Evolutionary conservation across 2,329 filamentous ascomycete species (phyloP).

Genomic region (Trichoderma sp.): DNA sequence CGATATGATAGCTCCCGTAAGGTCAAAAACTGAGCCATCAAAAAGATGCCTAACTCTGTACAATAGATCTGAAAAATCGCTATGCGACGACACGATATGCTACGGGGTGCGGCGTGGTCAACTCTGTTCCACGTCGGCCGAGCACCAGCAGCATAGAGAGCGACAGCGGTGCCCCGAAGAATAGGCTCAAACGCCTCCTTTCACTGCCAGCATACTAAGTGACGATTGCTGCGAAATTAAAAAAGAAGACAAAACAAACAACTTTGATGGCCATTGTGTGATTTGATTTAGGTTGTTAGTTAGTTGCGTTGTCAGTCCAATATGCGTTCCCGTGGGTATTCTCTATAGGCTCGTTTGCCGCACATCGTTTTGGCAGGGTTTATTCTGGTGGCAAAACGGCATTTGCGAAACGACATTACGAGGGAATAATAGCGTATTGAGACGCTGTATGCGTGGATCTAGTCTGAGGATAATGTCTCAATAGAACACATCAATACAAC

Average conservation of each 20-base stretch:
- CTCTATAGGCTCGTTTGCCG: not conserved
- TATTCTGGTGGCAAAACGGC: not conserved
- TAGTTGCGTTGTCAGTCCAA: not conserved
- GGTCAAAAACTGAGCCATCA: not conserved
- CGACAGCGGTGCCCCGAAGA: not conserved
- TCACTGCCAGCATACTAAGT: conserved; percentile 10
- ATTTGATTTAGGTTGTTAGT: not conserved
- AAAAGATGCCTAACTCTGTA: conserved; percentile 6
- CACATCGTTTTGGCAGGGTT: not conserved
- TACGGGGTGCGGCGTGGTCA: conserved; percentile 11
- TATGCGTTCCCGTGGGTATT: not conserved
- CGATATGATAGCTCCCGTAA: conserved; percentile 16
- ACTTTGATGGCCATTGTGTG: not conserved
- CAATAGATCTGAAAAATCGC: conserved; percentile 16
- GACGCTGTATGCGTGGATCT: not conserved
- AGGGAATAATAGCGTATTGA: not conserved
- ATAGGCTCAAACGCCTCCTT: conserved; percentile 9
- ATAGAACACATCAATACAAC: not conserved
- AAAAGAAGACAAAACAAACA: not conserved
- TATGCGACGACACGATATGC: conserved; percentile 20
- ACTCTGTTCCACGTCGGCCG: conserved; percentile 12
- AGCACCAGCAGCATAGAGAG: conserved; percentile 17
- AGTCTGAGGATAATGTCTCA: not conserved
- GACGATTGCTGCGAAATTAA: not conserved
- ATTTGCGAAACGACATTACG: not conserved